A percentile compares a stretch with the other conserved stretches of the same genome.
Evolutionary conservation across 2,329 filamentous ascomycete species (phyloP).

Genomic region (Botrytis sinoallii): DNA sequence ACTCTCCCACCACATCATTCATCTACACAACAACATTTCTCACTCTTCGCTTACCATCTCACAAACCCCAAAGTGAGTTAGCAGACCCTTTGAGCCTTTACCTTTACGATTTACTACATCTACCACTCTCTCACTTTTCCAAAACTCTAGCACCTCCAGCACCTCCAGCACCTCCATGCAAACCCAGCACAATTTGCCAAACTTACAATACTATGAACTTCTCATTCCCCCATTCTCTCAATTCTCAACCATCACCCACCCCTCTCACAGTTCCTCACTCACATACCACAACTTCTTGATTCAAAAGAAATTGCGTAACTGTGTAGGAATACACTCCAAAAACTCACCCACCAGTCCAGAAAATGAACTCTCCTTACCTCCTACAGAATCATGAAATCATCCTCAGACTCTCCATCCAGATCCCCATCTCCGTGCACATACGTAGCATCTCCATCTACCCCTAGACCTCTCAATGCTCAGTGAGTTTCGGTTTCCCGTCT

Average conservation of each 20-base stretch:
- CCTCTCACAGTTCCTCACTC: background rate
- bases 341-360: background rate
- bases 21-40: background rate
- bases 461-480: background rate
- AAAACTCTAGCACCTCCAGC: no score
- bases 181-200: no score
- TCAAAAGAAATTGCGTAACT: background rate
- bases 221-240: no score
- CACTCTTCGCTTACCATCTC: rapidly evolving
- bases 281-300: background rate
- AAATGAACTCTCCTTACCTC: background rate
- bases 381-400: background rate
- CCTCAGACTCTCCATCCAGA: no score
- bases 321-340: rapidly evolving
- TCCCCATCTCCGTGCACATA: background rate
- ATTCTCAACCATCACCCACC: no score
- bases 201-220: no score
- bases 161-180: no score
- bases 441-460: background rate
- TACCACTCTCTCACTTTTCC: background rate
- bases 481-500: rapidly evolving
- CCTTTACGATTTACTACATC: background rate
- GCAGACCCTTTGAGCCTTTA: background rate
- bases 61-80: background rate
- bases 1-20: background rate